phyloP scores from a whole-genome alignment of 139 green algal genomes.

The Haematococcus lacustris region DNA sequence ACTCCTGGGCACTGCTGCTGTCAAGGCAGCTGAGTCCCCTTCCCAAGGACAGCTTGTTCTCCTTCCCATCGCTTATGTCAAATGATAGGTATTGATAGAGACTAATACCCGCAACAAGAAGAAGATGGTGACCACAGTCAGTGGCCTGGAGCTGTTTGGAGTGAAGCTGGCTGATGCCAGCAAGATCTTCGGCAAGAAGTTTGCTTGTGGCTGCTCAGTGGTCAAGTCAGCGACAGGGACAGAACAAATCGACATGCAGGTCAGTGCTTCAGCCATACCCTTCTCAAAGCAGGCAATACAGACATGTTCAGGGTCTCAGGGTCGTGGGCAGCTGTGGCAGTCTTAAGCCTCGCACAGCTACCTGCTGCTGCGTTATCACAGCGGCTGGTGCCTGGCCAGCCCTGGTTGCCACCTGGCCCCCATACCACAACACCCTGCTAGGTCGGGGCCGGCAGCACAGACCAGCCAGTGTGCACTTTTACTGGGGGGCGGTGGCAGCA shows the following conservation, averaged over 20 bases:
- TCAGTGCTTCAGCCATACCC: no score
- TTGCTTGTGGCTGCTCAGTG: slow-evolving; percentile 84
- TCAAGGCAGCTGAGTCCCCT: background rate
- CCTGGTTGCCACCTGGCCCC: background rate
- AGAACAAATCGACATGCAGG: slow-evolving; percentile 94
- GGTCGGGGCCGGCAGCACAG: background rate
- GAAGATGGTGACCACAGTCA: slow-evolving; percentile 88
- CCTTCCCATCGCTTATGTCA: no score
- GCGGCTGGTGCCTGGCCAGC: background rate
- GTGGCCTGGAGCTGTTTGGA: slow-evolving; percentile 81
- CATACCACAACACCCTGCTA: no score
- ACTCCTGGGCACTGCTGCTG: background rate
- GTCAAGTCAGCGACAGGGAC: slow-evolving; percentile 75
- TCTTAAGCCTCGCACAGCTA: background rate
- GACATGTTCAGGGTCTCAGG: background rate
- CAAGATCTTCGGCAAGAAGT: slow-evolving; percentile 98
- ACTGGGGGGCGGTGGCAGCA: no score
- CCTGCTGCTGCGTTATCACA: background rate
- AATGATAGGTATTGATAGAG: slow-evolving; percentile 68
- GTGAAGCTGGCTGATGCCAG: slow-evolving; percentile 85
- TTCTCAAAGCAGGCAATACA: no score
- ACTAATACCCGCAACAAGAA: slow-evolving; percentile 82
- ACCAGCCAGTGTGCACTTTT: no score
- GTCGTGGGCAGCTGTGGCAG: background rate
- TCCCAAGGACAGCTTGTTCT: no score